Evolutionary conservation across 345 rosid genomes (phyloP).

Genomic region (Syzygium aqueum): DNA sequence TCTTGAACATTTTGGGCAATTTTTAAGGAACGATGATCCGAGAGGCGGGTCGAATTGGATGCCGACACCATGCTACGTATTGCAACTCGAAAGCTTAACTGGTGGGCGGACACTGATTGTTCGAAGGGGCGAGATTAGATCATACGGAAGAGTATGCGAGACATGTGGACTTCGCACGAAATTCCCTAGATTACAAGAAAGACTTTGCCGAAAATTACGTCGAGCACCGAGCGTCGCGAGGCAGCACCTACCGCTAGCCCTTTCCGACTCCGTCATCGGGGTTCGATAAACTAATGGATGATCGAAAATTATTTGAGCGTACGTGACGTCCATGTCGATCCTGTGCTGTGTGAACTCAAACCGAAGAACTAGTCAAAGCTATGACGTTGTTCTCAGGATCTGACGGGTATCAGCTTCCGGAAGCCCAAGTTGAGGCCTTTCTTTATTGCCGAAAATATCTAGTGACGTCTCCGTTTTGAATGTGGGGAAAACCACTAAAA

Average conservation of each 20-base stretch:
- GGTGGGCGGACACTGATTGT: fast-evolving
- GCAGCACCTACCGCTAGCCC: neutral
- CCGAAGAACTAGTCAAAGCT: neutral
- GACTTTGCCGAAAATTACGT: neutral
- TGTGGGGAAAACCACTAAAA: too few relatives aligned
- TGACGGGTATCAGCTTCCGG: neutral
- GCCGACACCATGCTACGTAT: fast-evolving
- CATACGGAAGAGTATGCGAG: neutral
- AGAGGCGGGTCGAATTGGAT: neutral
- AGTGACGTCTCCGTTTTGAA: neutral
- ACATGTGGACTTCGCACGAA: neutral
- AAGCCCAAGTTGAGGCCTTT: neutral
- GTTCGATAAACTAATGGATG: neutral
- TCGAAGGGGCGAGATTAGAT: neutral
- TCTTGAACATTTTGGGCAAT: too few relatives aligned
- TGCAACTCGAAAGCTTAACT: neutral
- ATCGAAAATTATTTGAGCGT: neutral
- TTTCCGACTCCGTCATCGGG: neutral
- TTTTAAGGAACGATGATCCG: neutral
- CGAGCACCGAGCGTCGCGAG: neutral
- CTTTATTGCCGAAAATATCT: neutral
- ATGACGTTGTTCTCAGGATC: neutral
- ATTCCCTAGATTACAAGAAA: fast-evolving
- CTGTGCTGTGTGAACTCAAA: neutral
- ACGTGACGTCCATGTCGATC: neutral